phyloP scores from a whole-genome alignment of 2,329 filamentous ascomycete genomes.

The Epichloe scottii region DNA sequence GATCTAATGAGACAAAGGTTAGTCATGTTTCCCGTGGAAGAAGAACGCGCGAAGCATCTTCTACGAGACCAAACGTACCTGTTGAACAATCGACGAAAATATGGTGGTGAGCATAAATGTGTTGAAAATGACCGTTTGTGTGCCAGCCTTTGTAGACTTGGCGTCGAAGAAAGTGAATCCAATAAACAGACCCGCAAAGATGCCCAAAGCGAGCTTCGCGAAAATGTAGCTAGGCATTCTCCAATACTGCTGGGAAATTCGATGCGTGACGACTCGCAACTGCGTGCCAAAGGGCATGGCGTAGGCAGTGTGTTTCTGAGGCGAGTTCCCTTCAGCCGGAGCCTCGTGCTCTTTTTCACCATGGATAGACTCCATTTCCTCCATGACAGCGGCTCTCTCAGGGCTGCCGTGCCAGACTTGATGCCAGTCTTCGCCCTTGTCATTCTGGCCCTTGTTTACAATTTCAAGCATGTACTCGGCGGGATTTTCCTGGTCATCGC shows the following conservation, averaged over 20 bases:
- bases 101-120: conserved; percentile 68
- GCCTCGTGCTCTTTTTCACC: conserved; percentile 25
- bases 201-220: conserved; percentile 51
- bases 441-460: conserved; percentile 28
- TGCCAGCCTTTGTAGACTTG: conserved; percentile 47
- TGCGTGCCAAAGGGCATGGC: conserved; percentile 62
- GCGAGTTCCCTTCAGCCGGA: conserved; percentile 8
- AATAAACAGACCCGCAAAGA: conserved; percentile 55
- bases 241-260: conserved; percentile 78
- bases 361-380: conserved; percentile 54
- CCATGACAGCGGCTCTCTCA: conserved; percentile 37
- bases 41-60: no score
- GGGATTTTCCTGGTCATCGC: conserved; percentile 52
- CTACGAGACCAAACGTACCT: conserved; percentile 20
- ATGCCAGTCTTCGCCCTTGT: conserved; percentile 48
- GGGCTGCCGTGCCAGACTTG: conserved; percentile 46
- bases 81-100: conserved; percentile 57
- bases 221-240: conserved; percentile 67
- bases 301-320: conserved; percentile 47
- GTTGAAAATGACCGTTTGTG: conserved; percentile 62
- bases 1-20: background rate
- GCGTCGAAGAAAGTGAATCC: conserved; percentile 57
- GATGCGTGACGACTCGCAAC: conserved; percentile 48
- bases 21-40: background rate
- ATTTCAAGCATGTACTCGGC: conserved; percentile 63